Base-by-base conservation (phyloP, 768 basidiomycete species). In the Suillus clintonianus region DNA sequence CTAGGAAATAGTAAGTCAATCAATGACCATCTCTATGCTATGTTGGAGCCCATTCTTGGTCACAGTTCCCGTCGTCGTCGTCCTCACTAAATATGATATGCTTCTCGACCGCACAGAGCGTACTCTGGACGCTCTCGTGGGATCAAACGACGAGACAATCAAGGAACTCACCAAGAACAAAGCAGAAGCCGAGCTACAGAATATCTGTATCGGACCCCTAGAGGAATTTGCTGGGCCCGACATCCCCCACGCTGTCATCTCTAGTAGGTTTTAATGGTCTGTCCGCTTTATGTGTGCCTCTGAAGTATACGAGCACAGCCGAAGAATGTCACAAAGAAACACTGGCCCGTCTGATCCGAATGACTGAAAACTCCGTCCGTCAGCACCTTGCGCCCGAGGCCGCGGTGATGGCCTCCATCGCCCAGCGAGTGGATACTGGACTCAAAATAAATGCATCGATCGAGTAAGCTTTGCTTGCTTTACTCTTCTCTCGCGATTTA, bases 101-200 rank as follows among this genome's bases (percentile, higher is more conserved):
- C 22, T 63, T 4, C 11, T 27, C 17, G 32, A 22, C 2, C 32
- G 15, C 11, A 24, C 48, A 15, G 57, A 59, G 0, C 43, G 59
- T 3, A 81, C 5, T 80, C 69, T 56, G 80, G 80, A 1, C 69
- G 19, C 15, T 54, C 6, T 14, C 5, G 19, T 1, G 1, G 5
- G 3, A 7, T 43, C 27, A 34, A 57, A 48, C n/a, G 43, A 42
- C 14, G 54, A 69, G 13, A 48, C 55, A 27, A 15, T 65, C 8
- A 32, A 60, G 10, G 36, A 59, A n/a, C 15, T 63, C 11, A 24
- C 5, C 14, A 43, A 43, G 11, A 19, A 48, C 17, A 50, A 30
- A 17, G 51, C 58, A 41, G 27, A 56, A n/a, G 34, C 34, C 13
- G 53, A 54, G 34, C 22, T 64, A 1, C 11, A 57, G 17, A 14